Base-by-base conservation (phyloP, 75 land plant genomes). In the Adiantum capillusveneris region DNA sequence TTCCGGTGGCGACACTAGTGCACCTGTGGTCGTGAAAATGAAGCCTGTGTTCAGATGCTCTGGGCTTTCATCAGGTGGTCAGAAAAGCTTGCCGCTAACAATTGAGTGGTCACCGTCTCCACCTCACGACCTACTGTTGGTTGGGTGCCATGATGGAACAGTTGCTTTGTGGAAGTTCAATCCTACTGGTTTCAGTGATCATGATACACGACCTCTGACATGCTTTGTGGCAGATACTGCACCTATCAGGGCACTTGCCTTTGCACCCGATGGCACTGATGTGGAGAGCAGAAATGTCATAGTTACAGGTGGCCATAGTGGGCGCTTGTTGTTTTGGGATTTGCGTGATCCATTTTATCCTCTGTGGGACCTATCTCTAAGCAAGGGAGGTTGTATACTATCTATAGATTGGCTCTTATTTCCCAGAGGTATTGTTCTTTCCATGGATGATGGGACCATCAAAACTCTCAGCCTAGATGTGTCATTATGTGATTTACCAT, bases 81-180 rank as follows among this genome's bases (percentile, higher is more conserved):
- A 81, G 64, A 86, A 44, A 83, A 94, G 99, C 75, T 81, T 94
- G 62, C 99, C 99, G 55, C 72, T 94, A 41, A 78, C 88, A 44
- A 36, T 94, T 66, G 99, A 89, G 68, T 94, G 98, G 98, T 34
- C 37, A 34, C 89, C 98, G 53, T 75, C 81, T 44, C 39, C 48
- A 27, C 84, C 87, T n/a, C 79, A 84, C 75, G 80, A 89, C 64
- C 44, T 79, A 42, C 34, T 94, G 53, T 58, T 94, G 24, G 99
- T 73, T 68, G 99, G 96, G 28, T 94, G 90, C 67, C 99, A 94
- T 71, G 99, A 94, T 82, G 99, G 96, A 65, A 72, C 77, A 56
- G 94, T 93, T 63, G 90, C 95, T 43, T 24, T 93, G 25, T 93
- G 93, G 87, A 93, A 93, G 63, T 89, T 88, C 36, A 61, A 66